Evolutionary conservation across 768 basidiomycete genomes (phyloP).

Genomic region (Hypholoma fasciculare): DNA sequence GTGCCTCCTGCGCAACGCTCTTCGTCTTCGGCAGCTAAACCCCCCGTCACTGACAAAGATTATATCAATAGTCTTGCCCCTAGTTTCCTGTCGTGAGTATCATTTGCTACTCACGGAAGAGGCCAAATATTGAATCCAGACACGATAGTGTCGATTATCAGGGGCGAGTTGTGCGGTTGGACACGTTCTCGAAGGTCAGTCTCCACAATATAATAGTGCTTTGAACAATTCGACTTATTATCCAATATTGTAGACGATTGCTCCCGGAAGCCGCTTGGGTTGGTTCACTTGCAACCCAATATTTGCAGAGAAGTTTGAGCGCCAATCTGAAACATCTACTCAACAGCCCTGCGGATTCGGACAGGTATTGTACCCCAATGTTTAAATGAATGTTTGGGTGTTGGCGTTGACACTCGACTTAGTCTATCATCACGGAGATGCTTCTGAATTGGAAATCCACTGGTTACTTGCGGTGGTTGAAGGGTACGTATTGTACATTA

Average conservation of each 20-base stretch:
- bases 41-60: constrained; percentile 26
- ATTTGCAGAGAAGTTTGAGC: constrained; percentile 74
- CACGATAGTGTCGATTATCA: constrained; percentile 62
- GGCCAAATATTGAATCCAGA: not conserved
- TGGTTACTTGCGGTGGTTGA: constrained; percentile 79
- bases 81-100: constrained; percentile 52
- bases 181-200: constrained; percentile 73
- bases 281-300: constrained; percentile 79
- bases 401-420: not conserved
- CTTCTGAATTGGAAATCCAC: constrained; percentile 66
- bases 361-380: constrained; percentile 35
- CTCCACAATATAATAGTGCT: too few species aligned
- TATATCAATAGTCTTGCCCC: constrained; percentile 61
- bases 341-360: constrained; percentile 74
- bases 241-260: constrained; percentile 53
- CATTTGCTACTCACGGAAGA: not conserved
- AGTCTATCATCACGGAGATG: constrained; percentile 57
- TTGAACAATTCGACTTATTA: not conserved
- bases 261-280: constrained; percentile 75
- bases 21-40: constrained; percentile 13
- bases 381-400: not conserved
- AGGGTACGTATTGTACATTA: constrained; percentile 39
- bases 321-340: constrained; percentile 66
- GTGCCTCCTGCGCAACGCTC: constrained; percentile 37
- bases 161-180: constrained; percentile 82